Conservation (phyloP, 2,329 filamentous ascomycete genomes). For the Bipolaris zeicola region DNA sequence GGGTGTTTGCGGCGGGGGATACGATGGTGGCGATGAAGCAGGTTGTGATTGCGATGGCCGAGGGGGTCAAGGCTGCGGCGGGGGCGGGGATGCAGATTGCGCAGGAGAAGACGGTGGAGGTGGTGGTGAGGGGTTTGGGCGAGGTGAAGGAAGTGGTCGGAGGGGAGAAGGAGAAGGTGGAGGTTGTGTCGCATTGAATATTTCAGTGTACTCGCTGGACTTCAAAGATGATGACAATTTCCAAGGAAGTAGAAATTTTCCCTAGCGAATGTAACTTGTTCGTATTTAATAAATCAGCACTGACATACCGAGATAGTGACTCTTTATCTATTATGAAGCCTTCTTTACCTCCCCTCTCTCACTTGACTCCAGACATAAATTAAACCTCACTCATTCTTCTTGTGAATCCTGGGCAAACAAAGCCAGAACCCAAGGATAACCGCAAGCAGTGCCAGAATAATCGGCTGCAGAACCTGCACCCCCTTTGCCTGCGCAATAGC, state of each 20-base stretch:
- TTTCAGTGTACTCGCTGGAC: too few relatives aligned
- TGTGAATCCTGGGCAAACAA: slow-evolving; percentile 53
- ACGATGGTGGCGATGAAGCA: slow-evolving; percentile 42
- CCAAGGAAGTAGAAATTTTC: neutral
- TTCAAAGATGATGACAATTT: too few relatives aligned
- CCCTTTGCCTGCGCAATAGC: slow-evolving; percentile 68
- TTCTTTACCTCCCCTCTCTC: neutral
- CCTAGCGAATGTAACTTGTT: neutral
- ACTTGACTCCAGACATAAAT: neutral
- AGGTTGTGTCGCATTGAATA: neutral
- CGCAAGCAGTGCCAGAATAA: slow-evolving; percentile 61
- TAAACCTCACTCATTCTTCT: slow-evolving; percentile 45
- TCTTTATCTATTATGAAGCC: neutral
- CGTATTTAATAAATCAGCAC: neutral
- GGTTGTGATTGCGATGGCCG: slow-evolving; percentile 37
- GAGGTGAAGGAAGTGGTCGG: neutral
- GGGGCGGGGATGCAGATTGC: slow-evolving; percentile 34
- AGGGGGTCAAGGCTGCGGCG: slow-evolving; percentile 36
- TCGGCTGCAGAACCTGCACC: slow-evolving; percentile 65
- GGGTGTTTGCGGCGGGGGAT: slow-evolving; percentile 63
- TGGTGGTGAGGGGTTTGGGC: neutral
- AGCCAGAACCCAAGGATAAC: slow-evolving; percentile 60
- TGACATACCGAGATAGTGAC: neutral
- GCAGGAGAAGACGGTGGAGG: slow-evolving; percentile 19
- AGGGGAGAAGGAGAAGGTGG: slow-evolving; percentile 5